Base-by-base conservation (phyloP, 2,329 filamentous ascomycete genomes). In the Allantophomopsis cytisporea region DNA sequence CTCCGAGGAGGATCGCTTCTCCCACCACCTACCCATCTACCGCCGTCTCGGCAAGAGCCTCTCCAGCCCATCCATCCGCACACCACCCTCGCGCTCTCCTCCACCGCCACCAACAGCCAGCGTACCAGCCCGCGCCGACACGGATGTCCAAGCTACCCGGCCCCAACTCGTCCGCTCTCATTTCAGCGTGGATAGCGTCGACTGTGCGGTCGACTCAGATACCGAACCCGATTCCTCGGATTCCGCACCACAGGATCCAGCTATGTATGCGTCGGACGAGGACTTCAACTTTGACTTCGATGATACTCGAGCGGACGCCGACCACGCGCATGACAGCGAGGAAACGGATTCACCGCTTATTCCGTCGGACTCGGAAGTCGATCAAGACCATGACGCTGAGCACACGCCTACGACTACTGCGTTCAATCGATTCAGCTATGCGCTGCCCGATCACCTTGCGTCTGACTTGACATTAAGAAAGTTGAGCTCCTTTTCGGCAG, bases 161-260 rank as follows among this genome's bases (percentile, higher is more conserved):
- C 16, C 35, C 11, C 7, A 5, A 4, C 40, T 38, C 20, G 5
- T 37, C 10, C 38, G 38, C 34, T 42, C 40, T 11, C 40, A 42
- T 31, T 42, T 42, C 40, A 40, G 37, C 3, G 31, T 42, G n/a
- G 40, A 42, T 21, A 42, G 17, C 37, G 23, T 42, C 20, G 17
- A 36, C 2, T 12, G 20, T 3, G 35, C 31, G n/a, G 5, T 40
- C 8, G 35, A n/a, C 2, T 41, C 39, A 3, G 14, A 36, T 23
- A 16, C 13, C 13, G n/a, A 16, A 3, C 4, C 35, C 10, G 20
- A 7, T 14, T 3, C 15, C 7, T 7, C 13, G 10, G 20, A 16
- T 36, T 4, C 5, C 4, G 35, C 18, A 8, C 8, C 20, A 7
- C 14, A 13, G 15, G 2, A n/a, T 21, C 4, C 15, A 36, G 7